Base-by-base conservation (phyloP, 148 eudicot species). In the Arbutus unedo region DNA sequence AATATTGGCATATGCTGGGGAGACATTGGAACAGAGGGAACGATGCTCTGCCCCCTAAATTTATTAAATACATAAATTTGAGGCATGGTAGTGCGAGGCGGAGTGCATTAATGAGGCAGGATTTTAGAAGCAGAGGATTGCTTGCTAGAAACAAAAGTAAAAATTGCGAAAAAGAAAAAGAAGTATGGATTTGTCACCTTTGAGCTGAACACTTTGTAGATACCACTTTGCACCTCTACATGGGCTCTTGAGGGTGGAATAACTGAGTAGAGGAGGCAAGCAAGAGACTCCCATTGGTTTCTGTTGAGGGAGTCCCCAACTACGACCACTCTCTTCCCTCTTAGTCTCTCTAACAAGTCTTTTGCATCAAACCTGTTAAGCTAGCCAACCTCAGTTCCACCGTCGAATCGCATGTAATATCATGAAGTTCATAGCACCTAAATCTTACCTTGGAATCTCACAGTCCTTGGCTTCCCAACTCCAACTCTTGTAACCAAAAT, bases 241-340 rank as follows among this genome's bases (percentile, higher is more conserved):
- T 77, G 16, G 78, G 82, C 81, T 75, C 51, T 74, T 62, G 89
- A 85, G 19, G 90, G 49, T 50, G 85, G 85, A 83, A 88, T 78
- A 3, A 84, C 81, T 4, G 92, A 73, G 43, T 87, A 90, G 13
- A 90, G 83, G 56, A 90, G 90, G 62, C 90, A 90, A 87, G 89
- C 92, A 49, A 88, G 89, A 78, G 88, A 90, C 70, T 90, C 88
- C 88, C 88, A 89, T 82, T 86, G 89, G 84, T 89, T 89, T 81
- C 88, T 81, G 82, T 89, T 89, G 13, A 89, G 80, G n/a, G 91
- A 89, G 57, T 89, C 91, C 11, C 91, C 91, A 5, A 82, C 87
- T 76, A 90, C 74, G n/a, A 88, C 77, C 87, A 90, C 75, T n/a
- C 90, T 90, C 84, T 85, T 90, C 76, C 87, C 87, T 77, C 89